Evolutionary conservation across 352 stramenopile genomes (phyloP), one percentile per base, ranked within the genome.

Genomic region (Chrysophaeum taylorii): DNA sequence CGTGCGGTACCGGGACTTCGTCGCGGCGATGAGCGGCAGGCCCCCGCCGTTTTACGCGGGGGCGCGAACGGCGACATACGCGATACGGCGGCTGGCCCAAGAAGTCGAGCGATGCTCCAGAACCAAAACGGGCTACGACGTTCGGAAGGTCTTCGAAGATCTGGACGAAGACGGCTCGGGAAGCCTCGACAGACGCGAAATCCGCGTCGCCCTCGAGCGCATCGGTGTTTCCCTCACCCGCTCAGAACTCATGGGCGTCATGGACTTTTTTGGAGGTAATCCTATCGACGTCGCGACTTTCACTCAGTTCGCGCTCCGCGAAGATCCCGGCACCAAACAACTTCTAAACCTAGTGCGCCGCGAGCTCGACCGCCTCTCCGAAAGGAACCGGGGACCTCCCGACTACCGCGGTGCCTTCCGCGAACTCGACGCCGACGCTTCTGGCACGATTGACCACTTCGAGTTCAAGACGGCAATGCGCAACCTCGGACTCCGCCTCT

Each of bases 401-500:
- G 41, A 48, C 41, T 48, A 48, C 41, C 45, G 45, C 12, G 45
- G 31, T 23, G 45, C 45, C 45, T 4, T 54, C 45, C 7, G 21
- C 12, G 45, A 54, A 9, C 14, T 73, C 27, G 69, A 73, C 57
- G 50, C 54, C 38, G 69, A 73, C 57, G 53, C 33, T 16, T 27
- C 12, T n/a, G 69, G 69, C 37, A 38, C 42, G n/a, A 35, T 72
- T 35, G 68, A 72, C 68, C 54, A 73, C 23, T n/a, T 45, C 38
- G 69, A 73, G 54, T 73, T 73, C 57, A 29, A n/a, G 57, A 48
- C 50, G 23, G 69, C 38, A 18, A n/a, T 48, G 29, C 52, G 70
- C 54, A 73, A 66, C 54, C 69, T 73, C 38, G 68, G 57, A 38
- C 35, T 73, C 2, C 27, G 29, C 23, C 48, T 72, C 35, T 69